Evolutionary conservation across 192 early-diverging fungal species (phyloP).

Genomic region (Borealophlyctis nickersoniae): DNA sequence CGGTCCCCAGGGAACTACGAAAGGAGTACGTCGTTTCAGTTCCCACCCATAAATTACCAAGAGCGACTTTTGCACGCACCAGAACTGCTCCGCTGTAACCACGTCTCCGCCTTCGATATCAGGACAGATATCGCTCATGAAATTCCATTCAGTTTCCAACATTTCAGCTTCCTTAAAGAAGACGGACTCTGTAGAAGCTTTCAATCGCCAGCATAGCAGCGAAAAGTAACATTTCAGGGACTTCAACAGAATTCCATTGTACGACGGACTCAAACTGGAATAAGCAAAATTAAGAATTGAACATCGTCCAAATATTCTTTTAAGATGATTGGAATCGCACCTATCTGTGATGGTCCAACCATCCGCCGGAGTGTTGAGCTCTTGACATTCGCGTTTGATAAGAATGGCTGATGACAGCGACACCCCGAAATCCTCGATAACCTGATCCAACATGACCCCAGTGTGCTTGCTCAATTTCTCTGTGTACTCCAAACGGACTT

Average conservation of each 20-base stretch:
- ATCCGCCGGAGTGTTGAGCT: slow-evolving; percentile 53
- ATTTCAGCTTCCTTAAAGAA: slow-evolving; percentile 73
- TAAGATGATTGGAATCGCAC: background rate
- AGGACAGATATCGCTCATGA: slow-evolving; percentile 64
- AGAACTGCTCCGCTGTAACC: slow-evolving; percentile 74
- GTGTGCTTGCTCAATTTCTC: slow-evolving; percentile 56
- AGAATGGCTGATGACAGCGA: slow-evolving; percentile 66
- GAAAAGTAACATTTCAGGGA: slow-evolving; percentile 76
- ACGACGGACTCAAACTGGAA: slow-evolving; percentile 58
- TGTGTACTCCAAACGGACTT: slow-evolving; percentile 64
- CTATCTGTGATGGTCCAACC: slow-evolving; percentile 62
- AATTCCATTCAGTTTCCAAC: slow-evolving; percentile 82
- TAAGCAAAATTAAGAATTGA: background rate
- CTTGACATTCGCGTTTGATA: slow-evolving; percentile 68
- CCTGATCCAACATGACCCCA: slow-evolving; percentile 66
- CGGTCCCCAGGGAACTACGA: slow-evolving; percentile 35
- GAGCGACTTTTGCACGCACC: no score
- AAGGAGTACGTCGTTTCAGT: no score
- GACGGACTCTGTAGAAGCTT: slow-evolving; percentile 52
- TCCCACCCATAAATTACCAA: no score
- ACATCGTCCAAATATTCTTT: background rate
- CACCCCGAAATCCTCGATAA: slow-evolving; percentile 75
- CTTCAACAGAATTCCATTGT: slow-evolving; percentile 67
- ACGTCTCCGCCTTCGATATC: slow-evolving; percentile 70
- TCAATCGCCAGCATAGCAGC: slow-evolving; percentile 58